phyloP scores from a whole-genome alignment of 2,329 filamentous ascomycete species.

The Ophiostoma tasmaniense region DNA sequence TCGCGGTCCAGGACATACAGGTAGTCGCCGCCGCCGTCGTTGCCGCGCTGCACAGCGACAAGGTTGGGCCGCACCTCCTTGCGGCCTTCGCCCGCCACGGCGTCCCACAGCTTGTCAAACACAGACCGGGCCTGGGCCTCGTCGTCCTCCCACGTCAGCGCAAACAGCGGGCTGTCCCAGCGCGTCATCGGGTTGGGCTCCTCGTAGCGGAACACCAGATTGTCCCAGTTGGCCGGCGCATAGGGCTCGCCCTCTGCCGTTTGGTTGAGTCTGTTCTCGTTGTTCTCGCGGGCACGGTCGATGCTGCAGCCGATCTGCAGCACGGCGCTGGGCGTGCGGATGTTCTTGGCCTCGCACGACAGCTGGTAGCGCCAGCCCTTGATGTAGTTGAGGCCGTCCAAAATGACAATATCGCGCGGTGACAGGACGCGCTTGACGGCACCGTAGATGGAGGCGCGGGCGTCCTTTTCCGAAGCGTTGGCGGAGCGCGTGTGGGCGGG shows the following conservation, averaged over 20 bases:
- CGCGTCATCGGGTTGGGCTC: conserved; percentile 78
- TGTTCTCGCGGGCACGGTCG: conserved; percentile 48
- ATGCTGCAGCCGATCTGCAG: conserved; percentile 53
- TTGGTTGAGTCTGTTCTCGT: conserved; percentile 44
- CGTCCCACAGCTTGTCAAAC: conserved; percentile 66
- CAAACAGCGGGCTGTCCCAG: conserved; percentile 79
- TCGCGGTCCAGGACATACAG: conserved; percentile 71
- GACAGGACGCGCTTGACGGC: conserved; percentile 70
- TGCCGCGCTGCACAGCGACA: conserved; percentile 57
- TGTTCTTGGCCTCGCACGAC: conserved; percentile 74
- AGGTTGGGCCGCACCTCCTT: conserved; percentile 65
- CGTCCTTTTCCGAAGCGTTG: conserved; percentile 71
- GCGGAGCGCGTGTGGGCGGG: conserved; percentile 58
- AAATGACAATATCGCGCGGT: conserved; percentile 66
- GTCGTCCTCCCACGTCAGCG: conserved; percentile 67
- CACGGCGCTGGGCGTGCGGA: conserved; percentile 66
- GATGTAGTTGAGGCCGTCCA: conserved; percentile 79
- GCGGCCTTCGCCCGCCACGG: conserved; percentile 50
- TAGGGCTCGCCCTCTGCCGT: conserved; percentile 37
- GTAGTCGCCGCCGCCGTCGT: conserved; percentile 62
- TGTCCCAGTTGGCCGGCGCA: conserved; percentile 58
- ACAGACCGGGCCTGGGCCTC: conserved; percentile 46
- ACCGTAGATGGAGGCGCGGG: conserved; percentile 64
- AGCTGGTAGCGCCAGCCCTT: conserved; percentile 85
- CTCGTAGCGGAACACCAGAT: conserved; percentile 73